Conservation (phyloP, 352 stramenopile genomes). For the Lagenidium giganteum region DNA sequence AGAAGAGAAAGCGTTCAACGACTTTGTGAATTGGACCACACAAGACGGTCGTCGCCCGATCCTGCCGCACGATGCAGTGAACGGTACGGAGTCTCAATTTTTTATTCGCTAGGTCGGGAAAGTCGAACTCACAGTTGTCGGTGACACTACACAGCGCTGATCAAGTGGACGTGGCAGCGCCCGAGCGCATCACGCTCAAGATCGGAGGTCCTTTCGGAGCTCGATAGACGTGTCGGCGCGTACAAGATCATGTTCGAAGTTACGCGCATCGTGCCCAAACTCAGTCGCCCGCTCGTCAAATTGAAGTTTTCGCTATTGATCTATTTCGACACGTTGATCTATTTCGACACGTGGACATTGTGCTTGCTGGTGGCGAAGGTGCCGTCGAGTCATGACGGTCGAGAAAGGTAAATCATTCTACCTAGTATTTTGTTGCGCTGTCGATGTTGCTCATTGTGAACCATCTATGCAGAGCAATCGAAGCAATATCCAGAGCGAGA, state of each 20-base stretch:
- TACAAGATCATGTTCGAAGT: slow-evolving; percentile 90
- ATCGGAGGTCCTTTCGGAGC: no score
- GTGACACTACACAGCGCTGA: slow-evolving; percentile 56
- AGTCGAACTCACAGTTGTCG: no score
- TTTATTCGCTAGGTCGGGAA: no score
- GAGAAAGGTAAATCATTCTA: slow-evolving; percentile 41
- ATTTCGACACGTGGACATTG: slow-evolving; percentile 86
- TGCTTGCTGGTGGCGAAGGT: slow-evolving; percentile 57
- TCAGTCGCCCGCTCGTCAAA: slow-evolving; percentile 82
- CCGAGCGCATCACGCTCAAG: slow-evolving; percentile 78
- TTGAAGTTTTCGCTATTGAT: slow-evolving; percentile 82
- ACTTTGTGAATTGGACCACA: slow-evolving; percentile 84
- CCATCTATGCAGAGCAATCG: slow-evolving; percentile 43
- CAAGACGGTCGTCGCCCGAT: slow-evolving; percentile 65
- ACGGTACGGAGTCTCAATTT: no score
- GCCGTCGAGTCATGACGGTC: slow-evolving; percentile 76
- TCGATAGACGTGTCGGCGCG: slow-evolving; percentile 76
- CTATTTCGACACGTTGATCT: slow-evolving; percentile 87
- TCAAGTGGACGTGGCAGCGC: slow-evolving; percentile 81
- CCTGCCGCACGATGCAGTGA: no score
- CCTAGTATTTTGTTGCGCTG: background rate
- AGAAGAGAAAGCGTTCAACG: slow-evolving; percentile 80
- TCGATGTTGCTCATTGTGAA: background rate
- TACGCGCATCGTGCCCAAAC: slow-evolving; percentile 80
- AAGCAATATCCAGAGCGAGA: slow-evolving; percentile 84